Base-by-base conservation (phyloP, 2,329 filamentous ascomycete species). In the Aspergillus sergii region DNA sequence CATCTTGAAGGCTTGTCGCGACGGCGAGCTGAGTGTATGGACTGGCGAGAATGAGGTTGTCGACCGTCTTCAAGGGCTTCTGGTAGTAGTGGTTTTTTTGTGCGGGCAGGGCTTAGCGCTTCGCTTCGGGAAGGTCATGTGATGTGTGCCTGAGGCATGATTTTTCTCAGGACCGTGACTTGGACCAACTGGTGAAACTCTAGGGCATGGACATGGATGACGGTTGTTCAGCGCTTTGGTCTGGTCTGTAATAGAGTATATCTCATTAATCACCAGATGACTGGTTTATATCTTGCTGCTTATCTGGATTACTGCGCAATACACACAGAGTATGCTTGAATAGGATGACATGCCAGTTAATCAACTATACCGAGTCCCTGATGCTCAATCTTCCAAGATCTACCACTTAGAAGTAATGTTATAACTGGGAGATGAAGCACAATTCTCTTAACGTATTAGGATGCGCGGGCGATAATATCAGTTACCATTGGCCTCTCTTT, bases 1-100 rank as follows among this genome's bases (percentile, higher is more conserved):
- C 84, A 85, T 86, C 79, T 82, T 85, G 83, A 83, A 77, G 72
- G 73, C 72, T 79, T 77, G 72, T 76, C 75, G 75, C 74, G 73
- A 74, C 73, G 73, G 72, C 75, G 76, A 79, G 76, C 73, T 76
- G 71, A 62, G 71, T 71, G 69, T 71, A 73, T 76, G 73, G 74
- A 73, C 68, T 66, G 71, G 66, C 67, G 66, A 67, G 66, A 68
- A 68, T 74, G 72, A 74, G 73, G 71, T 73, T 74, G 72, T 75
- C 71, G 71, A 74, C 71, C 71, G 70, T 72, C 72, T 70, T 66
- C 63, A 66, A 69, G 64, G 64, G 68, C 61, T 61, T 63, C 67
- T 68, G 56, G 61, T 64, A 65, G 68, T 73, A 69, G 71, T 72
- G 71, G 68, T 74, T 76, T 78, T 69, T 69, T 76, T 78, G 76